Percentiles rank a stretch among this genome's conserved stretches.
These are phyloP conservation scores for Emericellopsis atlantica DNA, from an alignment of 2,329 filamentous ascomycete species.

Conservation along the genomic window DNA sequence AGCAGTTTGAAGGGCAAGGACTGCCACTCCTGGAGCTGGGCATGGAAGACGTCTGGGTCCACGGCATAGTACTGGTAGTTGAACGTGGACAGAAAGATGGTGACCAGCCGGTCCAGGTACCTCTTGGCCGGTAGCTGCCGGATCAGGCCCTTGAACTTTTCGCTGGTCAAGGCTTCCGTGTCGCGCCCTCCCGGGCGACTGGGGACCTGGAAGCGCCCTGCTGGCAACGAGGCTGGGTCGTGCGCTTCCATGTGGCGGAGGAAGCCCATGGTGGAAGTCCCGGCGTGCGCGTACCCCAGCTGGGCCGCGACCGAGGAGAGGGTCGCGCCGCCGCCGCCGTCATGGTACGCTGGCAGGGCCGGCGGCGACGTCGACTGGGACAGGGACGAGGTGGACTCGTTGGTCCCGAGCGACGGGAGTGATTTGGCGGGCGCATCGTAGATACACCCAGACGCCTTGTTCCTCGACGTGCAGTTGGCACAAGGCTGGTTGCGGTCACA, in stretches of 20 bases:
- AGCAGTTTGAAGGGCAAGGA: slow-evolving; percentile 37
- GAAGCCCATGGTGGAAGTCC: slow-evolving; percentile 39
- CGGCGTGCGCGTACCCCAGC: slow-evolving; percentile 41
- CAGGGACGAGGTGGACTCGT: background rate
- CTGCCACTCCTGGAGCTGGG: slow-evolving; percentile 41
- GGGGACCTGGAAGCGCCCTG: slow-evolving; percentile 1
- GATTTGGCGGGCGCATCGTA: slow-evolving; percentile 29
- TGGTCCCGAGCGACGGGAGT: no score
- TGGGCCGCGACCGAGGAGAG: slow-evolving; percentile 30
- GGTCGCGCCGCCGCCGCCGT: slow-evolving; percentile 11
- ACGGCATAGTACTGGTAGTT: slow-evolving; percentile 47
- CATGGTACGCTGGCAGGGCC: background rate
- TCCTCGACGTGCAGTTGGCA: slow-evolving; percentile 44
- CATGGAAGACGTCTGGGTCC: slow-evolving; percentile 37
- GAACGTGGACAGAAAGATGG: slow-evolving; percentile 42
- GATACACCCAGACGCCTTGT: slow-evolving; percentile 40
- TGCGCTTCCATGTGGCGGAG: slow-evolving; percentile 40
- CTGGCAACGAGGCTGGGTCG: slow-evolving; percentile 6
- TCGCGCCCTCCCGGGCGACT: slow-evolving; percentile 4
- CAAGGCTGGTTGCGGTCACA: slow-evolving; percentile 49
- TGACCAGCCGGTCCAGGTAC: slow-evolving; percentile 41
- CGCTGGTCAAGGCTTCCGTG: slow-evolving; percentile 24
- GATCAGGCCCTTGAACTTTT: slow-evolving; percentile 46
- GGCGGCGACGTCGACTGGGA: background rate
- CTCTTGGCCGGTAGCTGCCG: slow-evolving; percentile 41